Base-by-base conservation (phyloP, 192 early-diverging fungal genomes). In the Entomortierella beljakovae region DNA sequence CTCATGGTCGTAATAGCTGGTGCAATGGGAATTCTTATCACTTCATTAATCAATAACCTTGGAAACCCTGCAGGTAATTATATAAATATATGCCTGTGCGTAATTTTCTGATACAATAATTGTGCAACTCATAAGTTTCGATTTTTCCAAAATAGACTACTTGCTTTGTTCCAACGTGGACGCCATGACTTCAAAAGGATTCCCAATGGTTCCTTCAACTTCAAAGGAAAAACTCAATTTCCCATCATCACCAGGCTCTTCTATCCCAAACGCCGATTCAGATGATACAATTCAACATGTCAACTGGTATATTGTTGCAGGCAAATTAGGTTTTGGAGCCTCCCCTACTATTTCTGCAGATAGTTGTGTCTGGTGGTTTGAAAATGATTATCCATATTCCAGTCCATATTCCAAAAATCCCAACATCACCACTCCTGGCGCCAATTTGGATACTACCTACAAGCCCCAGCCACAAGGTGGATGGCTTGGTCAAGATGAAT, bases 1-100 rank as follows among this genome's bases (percentile, higher is more conserved):
- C 56, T 92, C 20, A 92, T 93, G 90, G 90, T 92, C 38, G 72
- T 85, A 10, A 88, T 92, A 62, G 79, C 87, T n/a, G 82, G 80
- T 53, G 62, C 84, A 3, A 63, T 90, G 61, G 89, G 89, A 23
- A 81, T 80, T 18, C 69, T 88, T 23, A 84, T 92, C 40, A 82
- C 83, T 38, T 15, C 34, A n/a, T 57, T 92, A 18, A 87, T 92
- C 66, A 68, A 76, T 34, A 86, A 84, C 55, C 57, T 80, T 9
- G 62, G 62, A 32, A 55, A 72, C 34, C 64, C 85, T 50, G 61
- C 82, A 66, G 84, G 83, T 90, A 83, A 35, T 61, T 50, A 61
- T 31, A 43, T 35, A 4, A 2, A 25, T 26, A 33, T 16, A 1
- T 15, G 34, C 51, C 2, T 20, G 20, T 11, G 15, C 11, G 5